These are phyloP conservation scores for Skeletonema costatum DNA, from an alignment of 108 stramenopile species.

Conservation along the genomic window DNA sequence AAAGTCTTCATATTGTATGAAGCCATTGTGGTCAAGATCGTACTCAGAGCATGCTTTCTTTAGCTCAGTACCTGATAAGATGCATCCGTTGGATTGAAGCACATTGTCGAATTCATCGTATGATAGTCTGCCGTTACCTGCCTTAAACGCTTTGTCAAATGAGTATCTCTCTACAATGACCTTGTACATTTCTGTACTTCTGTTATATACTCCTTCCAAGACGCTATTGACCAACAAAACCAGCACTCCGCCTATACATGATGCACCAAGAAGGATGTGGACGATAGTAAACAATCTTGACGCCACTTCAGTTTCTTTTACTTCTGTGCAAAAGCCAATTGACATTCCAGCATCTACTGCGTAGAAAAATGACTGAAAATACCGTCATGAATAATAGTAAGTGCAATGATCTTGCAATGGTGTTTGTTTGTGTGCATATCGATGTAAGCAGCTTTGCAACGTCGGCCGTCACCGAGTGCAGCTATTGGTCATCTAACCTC, in stretches of 20 bases:
- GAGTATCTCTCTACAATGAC: constrained; percentile 41
- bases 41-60: not conserved
- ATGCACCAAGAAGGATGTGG: constrained; percentile 58
- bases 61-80: not conserved
- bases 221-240: constrained; percentile 53
- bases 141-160: constrained; percentile 41
- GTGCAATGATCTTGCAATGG: too few relatives aligned
- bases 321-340: constrained; percentile 68
- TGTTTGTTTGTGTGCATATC: too few relatives aligned
- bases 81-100: constrained; percentile 5
- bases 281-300: constrained; percentile 56
- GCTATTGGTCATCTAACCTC: too few relatives aligned
- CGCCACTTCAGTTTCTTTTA: constrained; percentile 44
- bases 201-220: constrained; percentile 41
- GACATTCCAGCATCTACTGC: constrained; percentile 71
- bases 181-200: constrained; percentile 30
- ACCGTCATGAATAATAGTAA: too few relatives aligned
- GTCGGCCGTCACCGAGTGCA: too few relatives aligned
- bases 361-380: constrained; percentile 54
- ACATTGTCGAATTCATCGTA: constrained; percentile 35
- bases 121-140: constrained; percentile 19
- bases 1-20: not conserved
- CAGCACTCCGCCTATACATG: constrained; percentile 57
- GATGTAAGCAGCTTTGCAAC: too few relatives aligned
- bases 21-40: not conserved